Evolutionary conservation across 805 yeast genomes (phyloP).

Genomic region (Torulaspora franciscae): DNA sequence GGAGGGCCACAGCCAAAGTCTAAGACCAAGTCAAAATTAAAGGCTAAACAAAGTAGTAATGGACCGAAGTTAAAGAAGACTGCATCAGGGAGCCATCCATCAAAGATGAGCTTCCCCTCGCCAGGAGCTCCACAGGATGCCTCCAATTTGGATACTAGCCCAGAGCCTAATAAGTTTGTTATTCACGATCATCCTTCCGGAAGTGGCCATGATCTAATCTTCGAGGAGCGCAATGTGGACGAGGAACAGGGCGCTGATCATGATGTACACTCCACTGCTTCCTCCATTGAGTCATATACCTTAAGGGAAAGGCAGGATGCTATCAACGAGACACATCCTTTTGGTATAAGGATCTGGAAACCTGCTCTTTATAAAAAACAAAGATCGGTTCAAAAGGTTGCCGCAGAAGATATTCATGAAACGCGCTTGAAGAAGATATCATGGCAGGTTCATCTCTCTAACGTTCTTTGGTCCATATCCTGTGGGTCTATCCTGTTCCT

Average conservation of each 20-base stretch:
- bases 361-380: slow-evolving; percentile 92
- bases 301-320: slow-evolving; percentile 92
- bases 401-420: slow-evolving; percentile 91
- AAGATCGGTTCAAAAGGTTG: slow-evolving; percentile 85
- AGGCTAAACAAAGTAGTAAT: slow-evolving; percentile 2
- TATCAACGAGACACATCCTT: slow-evolving; percentile 93
- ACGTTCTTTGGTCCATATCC: slow-evolving; percentile 66
- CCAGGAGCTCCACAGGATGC: slow-evolving; percentile 4
- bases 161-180: slow-evolving; percentile 13
- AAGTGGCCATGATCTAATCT: slow-evolving; percentile 13
- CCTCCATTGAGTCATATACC: slow-evolving; percentile 77
- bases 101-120: slow-evolving; percentile 1
- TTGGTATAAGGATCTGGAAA: slow-evolving; percentile 97
- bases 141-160: slow-evolving; percentile 3
- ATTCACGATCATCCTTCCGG: slow-evolving; percentile 16
- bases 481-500: slow-evolving; percentile 61
- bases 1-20: neutral
- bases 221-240: slow-evolving; percentile 14
- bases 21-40: slow-evolving; percentile 1
- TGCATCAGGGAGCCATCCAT: neutral
- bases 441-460: slow-evolving; percentile 61
- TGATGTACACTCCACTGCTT: slow-evolving; percentile 28
- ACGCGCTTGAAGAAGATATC: slow-evolving; percentile 51
- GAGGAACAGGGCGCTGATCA: slow-evolving; percentile 24
- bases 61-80: neutral